These are phyloP conservation scores for Aegilops sharonensis DNA, from an alignment of 176 grass and related monocot genomes.

Conservation along the genomic window DNA sequence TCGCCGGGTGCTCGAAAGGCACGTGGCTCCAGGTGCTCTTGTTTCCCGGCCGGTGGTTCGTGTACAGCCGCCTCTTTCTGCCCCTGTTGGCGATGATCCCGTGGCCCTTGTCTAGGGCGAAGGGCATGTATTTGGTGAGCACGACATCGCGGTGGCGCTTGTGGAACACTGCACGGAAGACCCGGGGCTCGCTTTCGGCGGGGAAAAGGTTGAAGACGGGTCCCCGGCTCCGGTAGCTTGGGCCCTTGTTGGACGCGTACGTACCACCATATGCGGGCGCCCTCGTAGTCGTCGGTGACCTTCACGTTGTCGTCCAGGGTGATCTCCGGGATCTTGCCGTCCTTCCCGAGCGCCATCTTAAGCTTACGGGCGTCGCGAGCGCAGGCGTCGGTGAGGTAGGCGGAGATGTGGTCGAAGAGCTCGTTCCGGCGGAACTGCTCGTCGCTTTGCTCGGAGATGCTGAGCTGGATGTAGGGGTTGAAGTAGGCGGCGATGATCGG, in stretches of 20 bases:
- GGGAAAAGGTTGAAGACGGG: neutral
- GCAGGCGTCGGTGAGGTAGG: neutral
- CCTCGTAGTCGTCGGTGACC: neutral
- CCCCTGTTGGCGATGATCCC: no score
- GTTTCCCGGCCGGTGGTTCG: neutral
- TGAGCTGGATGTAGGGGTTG: conserved; percentile 2
- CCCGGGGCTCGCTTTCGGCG: neutral
- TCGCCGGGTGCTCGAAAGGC: conserved; percentile 42
- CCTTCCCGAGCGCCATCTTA: neutral
- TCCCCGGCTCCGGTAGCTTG: no score
- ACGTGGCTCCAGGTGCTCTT: conserved; percentile 30
- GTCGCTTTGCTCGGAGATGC: neutral
- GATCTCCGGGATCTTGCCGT: neutral
- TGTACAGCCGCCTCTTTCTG: conserved; percentile 11
- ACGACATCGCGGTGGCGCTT: neutral
- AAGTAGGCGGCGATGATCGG: neutral
- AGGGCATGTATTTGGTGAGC: neutral
- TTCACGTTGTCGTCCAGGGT: neutral
- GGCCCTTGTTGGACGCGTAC: neutral
- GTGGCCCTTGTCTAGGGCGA: neutral
- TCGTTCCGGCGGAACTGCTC: neutral
- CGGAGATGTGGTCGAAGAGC: neutral
- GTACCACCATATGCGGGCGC: neutral
- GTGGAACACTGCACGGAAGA: neutral
- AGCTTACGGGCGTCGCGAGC: neutral